A percentile compares a stretch with the other conserved stretches of the same genome.
phyloP scores from a whole-genome alignment of 2,329 filamentous ascomycete genomes.

The Zymoseptoria brevis region DNA sequence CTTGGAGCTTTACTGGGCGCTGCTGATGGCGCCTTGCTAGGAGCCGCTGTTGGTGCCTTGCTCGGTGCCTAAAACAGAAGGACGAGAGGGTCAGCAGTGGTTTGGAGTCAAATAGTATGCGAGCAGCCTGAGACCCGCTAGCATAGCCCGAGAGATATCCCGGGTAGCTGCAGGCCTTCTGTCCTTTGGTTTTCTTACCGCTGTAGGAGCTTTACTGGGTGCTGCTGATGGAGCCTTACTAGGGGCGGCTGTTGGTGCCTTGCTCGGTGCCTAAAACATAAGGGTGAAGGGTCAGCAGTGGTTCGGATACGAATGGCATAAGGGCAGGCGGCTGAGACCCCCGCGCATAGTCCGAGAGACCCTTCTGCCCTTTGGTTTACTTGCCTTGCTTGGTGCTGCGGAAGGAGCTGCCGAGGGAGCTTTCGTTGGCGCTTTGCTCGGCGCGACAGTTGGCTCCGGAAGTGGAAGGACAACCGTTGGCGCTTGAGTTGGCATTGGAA shows the following conservation, averaged over 20 bases:
- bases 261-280: slow-evolving; percentile 1
- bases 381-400: slow-evolving; percentile 4
- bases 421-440: slow-evolving; percentile 2
- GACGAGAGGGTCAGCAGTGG: not conserved
- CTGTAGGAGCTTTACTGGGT: slow-evolving; percentile 18
- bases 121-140: too few relatives aligned
- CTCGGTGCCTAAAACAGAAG: not conserved
- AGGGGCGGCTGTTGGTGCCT: slow-evolving; percentile 12
- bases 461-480: slow-evolving; percentile 9
- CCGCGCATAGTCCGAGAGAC: too few relatives aligned
- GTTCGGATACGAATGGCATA: not conserved
- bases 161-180: too few relatives aligned
- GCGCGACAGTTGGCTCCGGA: slow-evolving; percentile 3
- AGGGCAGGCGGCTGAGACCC: too few relatives aligned
- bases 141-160: too few relatives aligned
- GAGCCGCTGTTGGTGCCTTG: slow-evolving; percentile 7
- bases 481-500: slow-evolving; percentile 7
- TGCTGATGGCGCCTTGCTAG: slow-evolving; percentile 13
- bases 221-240: slow-evolving; percentile 14
- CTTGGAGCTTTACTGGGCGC: slow-evolving; percentile 15
- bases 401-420: not conserved
- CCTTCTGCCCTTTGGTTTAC: too few relatives aligned
- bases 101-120: not conserved
- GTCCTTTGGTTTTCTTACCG: not conserved
- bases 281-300: not conserved